phyloP scores from a whole-genome alignment of 1,284 basidiomycete species.

The Trichosporon ovoides region DNA sequence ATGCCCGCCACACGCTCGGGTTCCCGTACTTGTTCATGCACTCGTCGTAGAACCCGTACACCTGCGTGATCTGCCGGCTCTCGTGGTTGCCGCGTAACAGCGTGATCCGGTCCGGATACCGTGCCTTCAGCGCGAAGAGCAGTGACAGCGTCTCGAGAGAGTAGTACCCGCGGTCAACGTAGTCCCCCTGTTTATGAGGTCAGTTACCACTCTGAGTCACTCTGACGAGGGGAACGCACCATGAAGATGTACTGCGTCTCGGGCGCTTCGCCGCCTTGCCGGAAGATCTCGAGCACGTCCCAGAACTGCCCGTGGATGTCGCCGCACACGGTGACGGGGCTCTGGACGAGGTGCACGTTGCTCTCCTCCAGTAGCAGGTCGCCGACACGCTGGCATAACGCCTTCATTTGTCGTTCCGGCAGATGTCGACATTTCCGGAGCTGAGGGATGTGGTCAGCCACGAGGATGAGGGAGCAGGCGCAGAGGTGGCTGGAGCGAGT shows the following conservation, averaged over 20 bases:
- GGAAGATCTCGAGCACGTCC: conserved; percentile 84
- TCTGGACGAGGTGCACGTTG: conserved; percentile 88
- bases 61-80: conserved; percentile 92
- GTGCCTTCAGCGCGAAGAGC: conserved; percentile 80
- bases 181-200: conserved; percentile 79
- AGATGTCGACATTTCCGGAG: conserved; percentile 79
- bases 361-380: conserved; percentile 85
- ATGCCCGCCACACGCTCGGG: conserved; percentile 89
- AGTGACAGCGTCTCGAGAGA: conserved; percentile 92
- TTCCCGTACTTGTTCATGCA: conserved; percentile 96
- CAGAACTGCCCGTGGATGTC: conserved; percentile 96
- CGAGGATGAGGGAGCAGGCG: not conserved
- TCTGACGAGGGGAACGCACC: too few relatives aligned
- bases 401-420: conserved; percentile 85
- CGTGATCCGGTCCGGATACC: conserved; percentile 91
- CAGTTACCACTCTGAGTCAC: not conserved
- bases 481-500: too few relatives aligned
- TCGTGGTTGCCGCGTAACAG: conserved; percentile 92
- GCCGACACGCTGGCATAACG: conserved; percentile 78
- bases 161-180: conserved; percentile 95
- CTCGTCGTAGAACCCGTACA: conserved; percentile 97
- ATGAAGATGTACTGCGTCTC: conserved; percentile 96
- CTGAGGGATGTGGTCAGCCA: conserved; percentile 36
- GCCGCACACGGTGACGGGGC: conserved; percentile 86
- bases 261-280: conserved; percentile 81